Evolutionary conservation across 2,329 filamentous ascomycete genomes (phyloP), one percentile per base, ranked within the genome.

Genomic region (Aspergillus terreus): DNA sequence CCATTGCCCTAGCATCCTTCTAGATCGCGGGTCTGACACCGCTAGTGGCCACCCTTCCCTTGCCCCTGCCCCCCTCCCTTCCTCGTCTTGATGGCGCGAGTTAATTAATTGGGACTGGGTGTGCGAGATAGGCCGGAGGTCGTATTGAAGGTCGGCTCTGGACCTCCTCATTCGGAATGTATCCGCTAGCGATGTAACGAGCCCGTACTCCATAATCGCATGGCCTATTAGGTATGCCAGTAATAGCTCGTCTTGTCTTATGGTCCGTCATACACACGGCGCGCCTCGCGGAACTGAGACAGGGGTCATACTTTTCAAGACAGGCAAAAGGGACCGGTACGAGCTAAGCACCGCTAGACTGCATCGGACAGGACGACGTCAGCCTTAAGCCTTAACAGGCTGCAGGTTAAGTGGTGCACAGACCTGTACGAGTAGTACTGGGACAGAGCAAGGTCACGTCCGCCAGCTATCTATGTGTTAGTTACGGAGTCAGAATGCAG

Each of bases 341-440:
- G 35, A 46, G 47, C 36, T 46, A 47, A 49, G 51, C 47, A 54
- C 52, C 49, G 50, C 56, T 49, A 51, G 51, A 41, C 43, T 53
- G 49, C 43, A 49, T 44, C 38, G 40, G 47, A 47, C 46, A 47
- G 49, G 58, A 54, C 53, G 49, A 58, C 60, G 60, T 67, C 64
- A 68, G 66, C 62, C 67, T 68, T 68, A 66, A 68, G 64, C 65
- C 66, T 58, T 70, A 63, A 64, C 55, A 59, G 66, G 67, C 66
- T 67, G 61, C 62, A 58, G 55, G 51, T 50, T 55, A 52, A 56
- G 55, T 50, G 23, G 50, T 50, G 55, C 54, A 52, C 57, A 52
- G 40, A 44, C 25, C 23, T 23, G 5, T 23, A 21, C 17, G 17
- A 43, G 11, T 43, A 3, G 19, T 33, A n/a, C 27, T 44, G 36